A percentile compares a stretch with the other conserved stretches of the same genome.
Conservation (phyloP, 2,329 filamentous ascomycete species). For the Botrytis aclada region DNA sequence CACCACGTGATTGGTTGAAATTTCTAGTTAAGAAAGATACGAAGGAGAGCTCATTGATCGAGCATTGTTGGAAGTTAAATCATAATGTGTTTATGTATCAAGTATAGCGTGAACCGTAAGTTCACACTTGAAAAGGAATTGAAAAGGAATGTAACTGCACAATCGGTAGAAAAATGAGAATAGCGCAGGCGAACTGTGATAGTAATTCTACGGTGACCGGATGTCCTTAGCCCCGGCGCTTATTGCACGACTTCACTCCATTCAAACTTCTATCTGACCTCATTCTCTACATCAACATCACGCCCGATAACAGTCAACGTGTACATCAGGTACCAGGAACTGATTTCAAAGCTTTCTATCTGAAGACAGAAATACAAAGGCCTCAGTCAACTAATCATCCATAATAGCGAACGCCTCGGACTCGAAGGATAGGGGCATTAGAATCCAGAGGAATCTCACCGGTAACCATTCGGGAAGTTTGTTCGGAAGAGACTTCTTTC, state of each 20-base stretch:
- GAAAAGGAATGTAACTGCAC: not conserved
- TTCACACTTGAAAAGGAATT: not conserved
- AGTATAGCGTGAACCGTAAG: not conserved
- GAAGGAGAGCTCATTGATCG: not conserved
- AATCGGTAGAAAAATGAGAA: not conserved
- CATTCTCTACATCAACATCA: not conserved
- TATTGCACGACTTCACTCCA: not conserved
- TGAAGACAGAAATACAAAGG: not conserved
- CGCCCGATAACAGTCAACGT: not conserved
- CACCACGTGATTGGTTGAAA: not conserved
- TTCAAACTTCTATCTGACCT: not conserved
- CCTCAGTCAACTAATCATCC: too few relatives aligned
- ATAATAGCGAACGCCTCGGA: not conserved
- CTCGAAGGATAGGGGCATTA: not conserved
- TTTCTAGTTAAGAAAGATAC: not conserved
- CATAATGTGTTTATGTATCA: not conserved
- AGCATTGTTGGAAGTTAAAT: not conserved
- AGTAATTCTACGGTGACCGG: not conserved
- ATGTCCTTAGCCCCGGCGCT: not conserved
- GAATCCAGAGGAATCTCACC: not conserved
- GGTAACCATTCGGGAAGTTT: too few relatives aligned
- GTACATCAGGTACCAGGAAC: too few relatives aligned
- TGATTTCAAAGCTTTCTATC: not conserved
- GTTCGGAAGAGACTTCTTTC: not conserved
- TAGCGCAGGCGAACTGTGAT: not conserved